Evolutionary conservation across 2,329 filamentous ascomycete species (phyloP), one percentile per base, ranked within the genome.

Genomic region (Tolypocladium album): DNA sequence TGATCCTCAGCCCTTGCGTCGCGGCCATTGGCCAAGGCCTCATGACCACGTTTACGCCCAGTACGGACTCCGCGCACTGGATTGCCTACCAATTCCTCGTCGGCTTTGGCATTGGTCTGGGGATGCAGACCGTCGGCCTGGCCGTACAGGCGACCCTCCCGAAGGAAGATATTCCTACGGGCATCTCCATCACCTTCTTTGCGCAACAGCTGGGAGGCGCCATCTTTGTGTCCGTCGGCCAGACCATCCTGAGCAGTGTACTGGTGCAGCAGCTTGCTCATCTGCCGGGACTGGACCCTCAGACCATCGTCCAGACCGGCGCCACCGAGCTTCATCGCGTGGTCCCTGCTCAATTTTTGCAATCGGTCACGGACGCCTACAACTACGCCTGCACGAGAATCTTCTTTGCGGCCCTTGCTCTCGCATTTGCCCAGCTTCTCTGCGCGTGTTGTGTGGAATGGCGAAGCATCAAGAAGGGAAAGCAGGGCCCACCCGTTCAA

Each of bases 371-470:
- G 1, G 63, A 75, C 0, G 87, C 85, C 0, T 91, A 90, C 74
- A 89, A 89, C 68, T 72, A 77, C 52, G 82, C 86, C 0, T 75
- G 88, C 43, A 83, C 80, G 0, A 74, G 82, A 61, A 84, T 85
- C 4, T 90, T 88, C 68, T 80, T 88, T 60, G 82, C 85, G 1
- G 79, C 79, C 4, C 75, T 86, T 58, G 87, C 81, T 0, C 72
- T 88, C 62, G 77, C 80, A 0, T 71, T 79, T 7, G 67, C 82
- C 2, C 81, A 82, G 13, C 74, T 89, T 8, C n/a, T 87, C 12
- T 84, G 81, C 9, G 79, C 82, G 0, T 66, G 82, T 2, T 79
- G 79, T 27, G 80, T 90, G 64, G 81, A 89, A 70, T 90, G 87
- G 87, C 84, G 77, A 69, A 85, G 76, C 64, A 84, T 89, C 67